Evolutionary conservation across 139 green algal species (phyloP).

Genomic region (Ostreobium quekettii): DNA sequence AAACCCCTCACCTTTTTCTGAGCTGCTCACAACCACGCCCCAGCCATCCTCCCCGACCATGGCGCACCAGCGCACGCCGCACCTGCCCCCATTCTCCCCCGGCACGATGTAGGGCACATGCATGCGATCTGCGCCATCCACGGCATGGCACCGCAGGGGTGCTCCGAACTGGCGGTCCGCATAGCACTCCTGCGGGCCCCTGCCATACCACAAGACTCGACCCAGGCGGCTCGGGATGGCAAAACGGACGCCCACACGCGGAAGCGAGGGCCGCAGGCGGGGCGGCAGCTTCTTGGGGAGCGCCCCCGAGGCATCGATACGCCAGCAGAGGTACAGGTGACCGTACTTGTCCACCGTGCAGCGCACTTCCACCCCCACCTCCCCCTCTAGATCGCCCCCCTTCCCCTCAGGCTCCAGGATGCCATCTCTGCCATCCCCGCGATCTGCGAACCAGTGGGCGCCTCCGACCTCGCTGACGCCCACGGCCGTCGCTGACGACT

Average conservation of each 20-base stretch:
- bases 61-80: conserved; percentile 60
- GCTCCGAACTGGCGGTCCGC: conserved; percentile 63
- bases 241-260: conserved; percentile 57
- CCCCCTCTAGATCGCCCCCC: conserved; percentile 19
- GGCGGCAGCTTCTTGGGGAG: conserved; percentile 45
- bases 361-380: conserved; percentile 29
- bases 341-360: conserved; percentile 38
- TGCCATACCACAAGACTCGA: conserved; percentile 58
- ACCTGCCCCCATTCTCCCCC: conserved; percentile 54
- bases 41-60: not conserved
- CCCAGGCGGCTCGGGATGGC: conserved; percentile 21
- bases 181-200: conserved; percentile 89
- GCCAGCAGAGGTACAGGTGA: conserved; percentile 39
- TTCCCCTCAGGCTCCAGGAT: not conserved
- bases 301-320: conserved; percentile 46
- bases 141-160: conserved; percentile 23
- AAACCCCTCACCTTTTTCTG: not conserved
- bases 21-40: not conserved
- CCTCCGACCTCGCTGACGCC: conserved; percentile 57
- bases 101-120: conserved; percentile 84
- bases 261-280: conserved; percentile 39
- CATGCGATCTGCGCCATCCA: conserved; percentile 33
- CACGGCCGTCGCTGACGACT: conserved; percentile 22
- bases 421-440: not conserved
- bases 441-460: conserved; percentile 49